Evolutionary conservation across 371 early-diverging fungal genomes (phyloP).

Genomic region (Haplosporangium sp.): DNA sequence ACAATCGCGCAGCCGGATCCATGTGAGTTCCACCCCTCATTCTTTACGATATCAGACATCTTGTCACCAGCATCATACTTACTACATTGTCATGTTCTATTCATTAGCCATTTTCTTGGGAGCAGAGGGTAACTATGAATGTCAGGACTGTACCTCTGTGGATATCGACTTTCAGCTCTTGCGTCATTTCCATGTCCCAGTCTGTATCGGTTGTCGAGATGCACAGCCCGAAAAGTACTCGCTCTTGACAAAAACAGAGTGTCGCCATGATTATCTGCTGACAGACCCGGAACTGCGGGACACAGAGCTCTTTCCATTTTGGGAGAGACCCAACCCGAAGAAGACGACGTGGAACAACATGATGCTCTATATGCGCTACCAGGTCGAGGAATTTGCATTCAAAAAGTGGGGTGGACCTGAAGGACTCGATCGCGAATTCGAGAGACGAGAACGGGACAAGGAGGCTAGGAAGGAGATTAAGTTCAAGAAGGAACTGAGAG

Average conservation of each 20-base stretch:
- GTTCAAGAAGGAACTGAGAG: constrained; percentile 81
- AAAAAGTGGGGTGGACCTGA: constrained; percentile 94
- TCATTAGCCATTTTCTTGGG: constrained; percentile 67
- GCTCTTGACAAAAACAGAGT: constrained; percentile 94
- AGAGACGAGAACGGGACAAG: constrained; percentile 84
- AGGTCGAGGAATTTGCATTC: constrained; percentile 92
- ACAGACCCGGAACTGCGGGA: constrained; percentile 94
- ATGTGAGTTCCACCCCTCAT: constrained; percentile 56
- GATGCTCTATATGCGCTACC: constrained; percentile 90
- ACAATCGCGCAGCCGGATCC: constrained; percentile 50
- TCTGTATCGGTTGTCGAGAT: constrained; percentile 83
- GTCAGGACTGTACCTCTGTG: constrained; percentile 82
- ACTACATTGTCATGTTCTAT: neutral
- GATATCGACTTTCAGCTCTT: constrained; percentile 81
- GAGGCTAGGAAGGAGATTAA: constrained; percentile 84
- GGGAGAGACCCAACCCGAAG: constrained; percentile 94
- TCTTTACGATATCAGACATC: constrained; percentile 4
- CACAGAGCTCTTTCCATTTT: constrained; percentile 77
- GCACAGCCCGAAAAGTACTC: constrained; percentile 85
- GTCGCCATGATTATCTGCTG: constrained; percentile 82
- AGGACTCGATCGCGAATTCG: constrained; percentile 90
- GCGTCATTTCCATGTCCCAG: constrained; percentile 74
- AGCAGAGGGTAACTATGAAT: constrained; percentile 72
- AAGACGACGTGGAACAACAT: constrained; percentile 96
- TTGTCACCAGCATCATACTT: neutral